phyloP scores from a whole-genome alignment of 495 filamentous ascomycete species.

The Daldinia bambusicola region DNA sequence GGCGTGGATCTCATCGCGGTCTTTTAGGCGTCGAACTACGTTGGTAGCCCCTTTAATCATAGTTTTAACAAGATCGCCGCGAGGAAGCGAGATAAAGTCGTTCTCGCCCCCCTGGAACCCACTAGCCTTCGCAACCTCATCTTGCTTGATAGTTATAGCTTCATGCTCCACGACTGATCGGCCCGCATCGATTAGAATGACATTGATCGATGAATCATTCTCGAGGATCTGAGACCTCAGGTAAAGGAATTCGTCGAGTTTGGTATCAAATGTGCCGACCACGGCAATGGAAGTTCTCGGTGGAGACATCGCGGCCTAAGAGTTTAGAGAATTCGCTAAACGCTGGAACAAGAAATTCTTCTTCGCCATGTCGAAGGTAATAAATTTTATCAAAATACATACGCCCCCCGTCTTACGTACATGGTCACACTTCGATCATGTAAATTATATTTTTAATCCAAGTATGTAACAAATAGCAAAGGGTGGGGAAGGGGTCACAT shows the following conservation, averaged over 20 bases:
- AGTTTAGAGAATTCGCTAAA: neutral
- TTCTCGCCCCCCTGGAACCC: conserved; percentile 26
- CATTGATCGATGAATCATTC: conserved; percentile 44
- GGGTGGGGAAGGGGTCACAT: neutral
- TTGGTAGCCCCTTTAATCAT: conserved; percentile 57
- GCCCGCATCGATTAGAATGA: conserved; percentile 69
- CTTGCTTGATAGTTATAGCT: conserved; percentile 59
- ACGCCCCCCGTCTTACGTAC: too few relatives aligned
- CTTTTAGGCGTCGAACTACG: conserved; percentile 50
- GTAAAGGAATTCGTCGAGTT: conserved; percentile 69
- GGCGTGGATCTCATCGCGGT: conserved; percentile 58
- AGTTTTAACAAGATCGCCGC: conserved; percentile 61
- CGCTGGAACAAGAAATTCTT: neutral
- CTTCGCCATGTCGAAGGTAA: too few relatives aligned
- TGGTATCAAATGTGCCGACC: conserved; percentile 76
- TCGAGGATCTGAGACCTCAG: conserved; percentile 59
- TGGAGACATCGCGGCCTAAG: conserved; percentile 37
- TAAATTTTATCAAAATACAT: too few relatives aligned
- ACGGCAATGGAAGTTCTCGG: conserved; percentile 62
- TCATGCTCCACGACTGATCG: conserved; percentile 53
- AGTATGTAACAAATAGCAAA: neutral
- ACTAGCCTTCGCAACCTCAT: conserved; percentile 48
- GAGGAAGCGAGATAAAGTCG: conserved; percentile 48
- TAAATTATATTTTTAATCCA: neutral
- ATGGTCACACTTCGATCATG: too few relatives aligned